phyloP scores from a whole-genome alignment of 768 basidiomycete species.

The Imleria badia region DNA sequence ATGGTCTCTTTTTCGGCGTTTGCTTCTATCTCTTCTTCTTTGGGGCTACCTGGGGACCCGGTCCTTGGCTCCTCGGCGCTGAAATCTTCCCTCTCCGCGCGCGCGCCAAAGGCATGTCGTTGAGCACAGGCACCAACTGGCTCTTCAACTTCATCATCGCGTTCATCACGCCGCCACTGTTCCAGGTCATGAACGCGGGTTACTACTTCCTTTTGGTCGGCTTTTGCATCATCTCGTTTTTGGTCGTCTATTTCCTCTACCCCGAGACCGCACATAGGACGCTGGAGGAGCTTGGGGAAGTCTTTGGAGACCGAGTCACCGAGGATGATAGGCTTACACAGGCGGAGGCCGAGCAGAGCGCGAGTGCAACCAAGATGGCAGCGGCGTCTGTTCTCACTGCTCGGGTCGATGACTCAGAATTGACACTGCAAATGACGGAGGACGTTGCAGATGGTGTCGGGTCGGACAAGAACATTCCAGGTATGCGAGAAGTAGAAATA shows the following conservation, averaged over 20 bases:
- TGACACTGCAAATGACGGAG: slow-evolving; percentile 24
- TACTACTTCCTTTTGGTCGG: slow-evolving; percentile 53
- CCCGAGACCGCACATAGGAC: slow-evolving; percentile 49
- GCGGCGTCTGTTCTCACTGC: slow-evolving; percentile 16
- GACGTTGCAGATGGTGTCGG: slow-evolving; percentile 10
- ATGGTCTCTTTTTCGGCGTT: slow-evolving; percentile 43
- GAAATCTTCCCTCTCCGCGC: slow-evolving; percentile 48
- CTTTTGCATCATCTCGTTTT: slow-evolving; percentile 44
- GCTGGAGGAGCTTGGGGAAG: slow-evolving; percentile 49
- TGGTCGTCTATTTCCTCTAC: slow-evolving; percentile 47
- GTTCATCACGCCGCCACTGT: slow-evolving; percentile 58
- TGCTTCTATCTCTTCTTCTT: slow-evolving; percentile 62
- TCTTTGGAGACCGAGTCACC: slow-evolving; percentile 42
- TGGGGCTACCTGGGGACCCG: slow-evolving; percentile 56
- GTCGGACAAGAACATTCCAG: slow-evolving; percentile 19
- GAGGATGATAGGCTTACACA: slow-evolving; percentile 25
- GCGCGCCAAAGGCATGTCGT: slow-evolving; percentile 39
- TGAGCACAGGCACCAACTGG: slow-evolving; percentile 36
- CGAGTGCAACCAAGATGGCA: slow-evolving; percentile 5
- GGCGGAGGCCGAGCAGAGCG: slow-evolving; percentile 14
- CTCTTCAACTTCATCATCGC: slow-evolving; percentile 42
- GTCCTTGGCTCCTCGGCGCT: slow-evolving; percentile 52
- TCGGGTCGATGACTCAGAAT: slow-evolving; percentile 22
- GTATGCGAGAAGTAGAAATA: slow-evolving; percentile 18
- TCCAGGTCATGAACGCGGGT: slow-evolving; percentile 45